Base-by-base conservation (phyloP, 1,284 basidiomycete genomes). In the Apiotrichum sp. region DNA sequence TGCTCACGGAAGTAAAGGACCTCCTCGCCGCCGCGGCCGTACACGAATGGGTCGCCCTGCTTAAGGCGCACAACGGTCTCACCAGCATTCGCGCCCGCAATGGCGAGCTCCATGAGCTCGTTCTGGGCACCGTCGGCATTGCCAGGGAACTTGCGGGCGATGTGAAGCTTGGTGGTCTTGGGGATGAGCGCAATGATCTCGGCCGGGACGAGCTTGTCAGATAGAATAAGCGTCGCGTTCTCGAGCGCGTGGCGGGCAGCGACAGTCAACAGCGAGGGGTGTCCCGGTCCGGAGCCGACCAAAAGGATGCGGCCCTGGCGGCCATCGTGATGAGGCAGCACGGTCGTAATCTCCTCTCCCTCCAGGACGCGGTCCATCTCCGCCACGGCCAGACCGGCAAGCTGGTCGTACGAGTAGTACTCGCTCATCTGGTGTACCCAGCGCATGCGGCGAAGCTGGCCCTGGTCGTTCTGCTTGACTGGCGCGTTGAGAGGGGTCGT, bases 81-180 rank as follows among this genome's bases (percentile, higher is more conserved):
- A 0, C 95, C 95, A 9, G 81, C 80, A 35, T 77, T 78, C 0
- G 89, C 91, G 9, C 86, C 92, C 50, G 87, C 86, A 2, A 96
- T 78, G 0, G 92, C 95, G 8, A 87, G 84, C 60, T 88, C 83
- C 88, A 97, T 95, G 78, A 98, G 84, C 77, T 98, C 95, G 47
- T 82, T 83, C 73, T 98, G 95, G 1, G 93, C 92, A 22, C 88
- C 86, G 53, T 98, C 95, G 1, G 93, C 91, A 69, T 98, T 98
- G 0, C 95, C 95, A 0, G 95, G 95, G 78, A 96, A 98, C 73
- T 98, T 98, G 64, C 87, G 87, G 13, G 95, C 95, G 61, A 98
- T 96, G 58, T 79, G 75, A 7, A 86, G 83, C 22, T 73, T 74
- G 44, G 79, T 81, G 4, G 81, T 76, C 6, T 65, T 57, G 0